Base-by-base conservation (phyloP, 805 yeast genomes). In the Ogataea wickerhamii region DNA sequence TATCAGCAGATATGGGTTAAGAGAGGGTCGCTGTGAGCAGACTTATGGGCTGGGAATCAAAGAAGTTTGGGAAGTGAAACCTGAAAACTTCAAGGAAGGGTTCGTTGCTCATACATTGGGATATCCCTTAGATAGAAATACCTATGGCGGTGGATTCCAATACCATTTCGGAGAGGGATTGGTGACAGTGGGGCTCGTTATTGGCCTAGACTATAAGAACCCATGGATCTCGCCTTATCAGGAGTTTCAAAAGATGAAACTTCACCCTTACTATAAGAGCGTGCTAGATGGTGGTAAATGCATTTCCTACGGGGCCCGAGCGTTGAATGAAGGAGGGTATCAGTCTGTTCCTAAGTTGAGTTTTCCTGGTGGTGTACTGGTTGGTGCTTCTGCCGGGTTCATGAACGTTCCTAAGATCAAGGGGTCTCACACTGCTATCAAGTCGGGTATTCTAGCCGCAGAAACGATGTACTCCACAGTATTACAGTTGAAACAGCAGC, bases 341-440 rank as follows among this genome's bases (percentile, higher is more conserved):
- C 99, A 93, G 67, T 81, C 95, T 26, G 84, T 93, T 36, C 99
- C 99, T 18, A 76, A 81, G 56, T 70, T 93, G 38, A 69, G 81
- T 48, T 93, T 93, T 74, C 98, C 98, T 2, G 99, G 99, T 35
- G 99, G 98, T 37, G 82, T 88, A 6, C 66, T 93, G 20, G 91
- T 93, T 27, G 99, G 99, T 22, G 93, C 95, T 40, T 70, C 94
- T 40, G 98, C 98, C 3, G 98, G 98, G 1, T 91, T 93, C 61
- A 76, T 93, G 78, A 93, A 93, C 58, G 98, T 93, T 30, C 97
- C 98, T 37, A 93, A 91, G 62, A 86, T 93, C 55, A 93, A 93
- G 66, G 99, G 99, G 12, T 82, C 97, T 0, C 99, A 93, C 61
- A 91, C 96, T 1, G 98, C 99, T 1, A 87, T 93, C 79, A 93